phyloP scores from a whole-genome alignment of 495 filamentous ascomycete species.

The Neurospora sp. region DNA sequence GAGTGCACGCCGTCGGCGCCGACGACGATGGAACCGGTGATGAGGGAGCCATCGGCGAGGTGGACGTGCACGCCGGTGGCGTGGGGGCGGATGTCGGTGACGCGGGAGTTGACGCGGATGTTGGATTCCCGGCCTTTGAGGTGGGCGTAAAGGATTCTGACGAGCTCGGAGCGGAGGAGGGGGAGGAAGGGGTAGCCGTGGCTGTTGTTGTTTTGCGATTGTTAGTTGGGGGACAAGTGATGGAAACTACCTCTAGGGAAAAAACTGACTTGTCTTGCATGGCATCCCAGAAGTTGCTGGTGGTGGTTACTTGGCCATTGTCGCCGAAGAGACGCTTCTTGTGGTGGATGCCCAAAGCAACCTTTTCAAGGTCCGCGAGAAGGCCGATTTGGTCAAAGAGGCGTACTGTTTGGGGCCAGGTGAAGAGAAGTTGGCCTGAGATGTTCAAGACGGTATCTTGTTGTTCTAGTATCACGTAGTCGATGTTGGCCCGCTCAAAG shows the following conservation, averaged over 20 bases:
- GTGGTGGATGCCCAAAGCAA: slow-evolving; percentile 52
- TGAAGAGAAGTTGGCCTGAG: slow-evolving; percentile 29
- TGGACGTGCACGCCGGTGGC: slow-evolving; percentile 17
- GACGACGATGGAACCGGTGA: slow-evolving; percentile 38
- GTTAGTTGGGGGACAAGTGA: not conserved
- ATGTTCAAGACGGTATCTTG: slow-evolving; percentile 20
- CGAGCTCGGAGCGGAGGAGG: slow-evolving; percentile 23
- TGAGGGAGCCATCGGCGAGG: slow-evolving; percentile 28
- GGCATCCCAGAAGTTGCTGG: slow-evolving; percentile 1
- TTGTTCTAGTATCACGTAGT: slow-evolving; percentile 40
- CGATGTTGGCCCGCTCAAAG: slow-evolving; percentile 32
- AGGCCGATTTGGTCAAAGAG: slow-evolving; percentile 42
- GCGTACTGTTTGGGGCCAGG: slow-evolving; percentile 26
- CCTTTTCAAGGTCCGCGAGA: slow-evolving; percentile 26
- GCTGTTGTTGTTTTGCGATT: slow-evolving; percentile 5
- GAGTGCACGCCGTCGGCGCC: slow-evolving; percentile 44
- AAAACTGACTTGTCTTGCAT: slow-evolving; percentile 4
- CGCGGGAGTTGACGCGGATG: slow-evolving; percentile 22
- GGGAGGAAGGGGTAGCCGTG: slow-evolving; percentile 27
- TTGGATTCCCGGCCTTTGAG: slow-evolving; percentile 19
- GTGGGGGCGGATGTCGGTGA: slow-evolving; percentile 15
- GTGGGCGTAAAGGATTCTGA: slow-evolving; percentile 27
- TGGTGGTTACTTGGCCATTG: slow-evolving; percentile 3
- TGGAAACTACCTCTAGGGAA: too few relatives aligned
- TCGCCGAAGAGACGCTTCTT: slow-evolving; percentile 29